Evolutionary conservation across 345 rosid genomes (phyloP).

Genomic region (Gossypioides kirkii): DNA sequence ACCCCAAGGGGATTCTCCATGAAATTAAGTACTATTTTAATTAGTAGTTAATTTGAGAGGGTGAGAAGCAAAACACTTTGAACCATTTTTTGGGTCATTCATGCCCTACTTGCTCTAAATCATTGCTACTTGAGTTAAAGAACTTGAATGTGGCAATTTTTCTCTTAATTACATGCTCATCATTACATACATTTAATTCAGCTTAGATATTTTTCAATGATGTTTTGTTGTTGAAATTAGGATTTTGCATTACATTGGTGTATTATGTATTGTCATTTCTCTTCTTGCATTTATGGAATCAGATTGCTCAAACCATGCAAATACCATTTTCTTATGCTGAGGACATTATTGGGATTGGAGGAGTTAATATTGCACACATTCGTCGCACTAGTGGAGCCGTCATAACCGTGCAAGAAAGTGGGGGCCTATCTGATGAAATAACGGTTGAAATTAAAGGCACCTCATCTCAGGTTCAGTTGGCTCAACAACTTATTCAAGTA

Average conservation of each 20-base stretch:
- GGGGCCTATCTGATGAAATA: constrained; percentile 58
- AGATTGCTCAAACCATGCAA: constrained; percentile 83
- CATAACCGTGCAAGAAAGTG: constrained; percentile 66
- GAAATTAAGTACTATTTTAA: not conserved
- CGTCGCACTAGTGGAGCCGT: constrained; percentile 69
- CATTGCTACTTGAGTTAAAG: not conserved
- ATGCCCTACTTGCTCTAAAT: not conserved
- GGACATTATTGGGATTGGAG: constrained; percentile 75
- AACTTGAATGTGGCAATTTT: not conserved
- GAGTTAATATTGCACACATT: constrained; percentile 67
- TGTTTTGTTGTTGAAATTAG: not conserved
- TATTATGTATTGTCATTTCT: not conserved
- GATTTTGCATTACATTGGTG: not conserved
- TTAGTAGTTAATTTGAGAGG: not conserved
- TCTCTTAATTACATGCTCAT: not conserved
- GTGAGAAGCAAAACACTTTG: not conserved
- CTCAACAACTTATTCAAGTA: constrained; percentile 79
- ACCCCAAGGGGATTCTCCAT: not conserved
- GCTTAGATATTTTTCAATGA: not conserved
- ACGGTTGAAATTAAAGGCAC: constrained; percentile 82
- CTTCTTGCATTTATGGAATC: not conserved
- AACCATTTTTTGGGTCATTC: not conserved
- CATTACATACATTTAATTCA: not conserved
- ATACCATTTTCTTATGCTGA: constrained; percentile 75
- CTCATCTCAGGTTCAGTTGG: constrained; percentile 62